These are phyloP conservation scores for Lathyrus sativus DNA, from an alignment of 306 rosid genomes.

Conservation along the genomic window DNA sequence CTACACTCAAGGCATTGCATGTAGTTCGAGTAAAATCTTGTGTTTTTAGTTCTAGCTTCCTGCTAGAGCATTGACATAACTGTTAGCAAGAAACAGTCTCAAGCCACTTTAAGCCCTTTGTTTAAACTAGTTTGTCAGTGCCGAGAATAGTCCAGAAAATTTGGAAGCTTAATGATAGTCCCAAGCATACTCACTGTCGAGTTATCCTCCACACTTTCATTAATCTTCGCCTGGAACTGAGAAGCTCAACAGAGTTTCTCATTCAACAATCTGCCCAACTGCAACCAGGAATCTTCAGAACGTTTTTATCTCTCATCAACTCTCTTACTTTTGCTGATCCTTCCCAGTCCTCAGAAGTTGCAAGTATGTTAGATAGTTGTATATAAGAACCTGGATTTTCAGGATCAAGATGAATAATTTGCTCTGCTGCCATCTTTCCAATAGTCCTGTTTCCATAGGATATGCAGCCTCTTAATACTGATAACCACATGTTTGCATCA, in stretches of 20 bases:
- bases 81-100: conserved; percentile 8
- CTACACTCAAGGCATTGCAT: conserved; percentile 13
- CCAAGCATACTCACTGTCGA: conserved; percentile 13
- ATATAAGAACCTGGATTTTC: conserved; percentile 65
- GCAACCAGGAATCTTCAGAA: conserved; percentile 61
- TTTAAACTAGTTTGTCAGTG: background rate
- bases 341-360: conserved; percentile 75
- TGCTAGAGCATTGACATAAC: conserved; percentile 10
- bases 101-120: conserved; percentile 2
- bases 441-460: conserved; percentile 56
- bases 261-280: conserved; percentile 69
- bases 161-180: too few relatives aligned
- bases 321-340: conserved; percentile 64
- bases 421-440: conserved; percentile 63
- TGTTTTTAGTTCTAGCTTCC: conserved; percentile 1
- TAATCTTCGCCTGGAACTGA: conserved; percentile 5
- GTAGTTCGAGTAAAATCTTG: conserved; percentile 8
- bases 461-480: conserved; percentile 73
- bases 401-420: conserved; percentile 63
- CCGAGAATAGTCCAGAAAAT: conserved; percentile 6
- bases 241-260: conserved; percentile 8
- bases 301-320: conserved; percentile 52
- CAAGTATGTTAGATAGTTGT: conserved; percentile 70
- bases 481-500: conserved; percentile 66
- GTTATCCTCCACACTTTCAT: conserved; percentile 17